Percentiles rank a stretch among this genome's conserved stretches.
Conservation (phyloP, 1,139 yeast genomes). For the Hansenula anomala region DNA sequence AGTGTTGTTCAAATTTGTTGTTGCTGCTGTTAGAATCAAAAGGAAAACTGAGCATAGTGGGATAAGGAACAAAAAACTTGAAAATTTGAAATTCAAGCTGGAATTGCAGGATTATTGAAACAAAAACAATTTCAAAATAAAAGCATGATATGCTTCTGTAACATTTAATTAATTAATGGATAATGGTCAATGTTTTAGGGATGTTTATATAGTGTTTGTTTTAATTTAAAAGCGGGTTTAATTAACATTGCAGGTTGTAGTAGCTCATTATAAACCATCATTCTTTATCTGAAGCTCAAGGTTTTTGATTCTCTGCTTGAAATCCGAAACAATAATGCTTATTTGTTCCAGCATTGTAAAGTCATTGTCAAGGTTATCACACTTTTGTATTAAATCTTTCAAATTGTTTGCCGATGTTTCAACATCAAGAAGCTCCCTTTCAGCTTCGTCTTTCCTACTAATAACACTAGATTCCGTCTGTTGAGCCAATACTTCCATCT, state of each 20-base stretch:
- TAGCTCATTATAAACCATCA: not conserved
- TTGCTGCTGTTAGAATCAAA: constrained; percentile 51
- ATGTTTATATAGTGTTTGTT: too few species aligned
- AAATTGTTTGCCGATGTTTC: constrained; percentile 41
- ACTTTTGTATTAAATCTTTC: constrained; percentile 38
- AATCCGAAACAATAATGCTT: constrained; percentile 40
- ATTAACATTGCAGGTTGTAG: too few species aligned
- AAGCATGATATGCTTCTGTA: too few species aligned
- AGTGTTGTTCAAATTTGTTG: constrained; percentile 44
- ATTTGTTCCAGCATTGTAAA: constrained; percentile 68
- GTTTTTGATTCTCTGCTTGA: constrained; percentile 27
- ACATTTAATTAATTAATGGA: too few species aligned
- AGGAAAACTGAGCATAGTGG: constrained; percentile 22
- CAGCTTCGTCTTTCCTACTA: constrained; percentile 24
- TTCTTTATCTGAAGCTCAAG: constrained; percentile 4
- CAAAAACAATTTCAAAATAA: too few species aligned
- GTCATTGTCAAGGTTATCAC: constrained; percentile 55
- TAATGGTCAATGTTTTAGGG: too few species aligned
- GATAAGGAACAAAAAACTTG: constrained; percentile 14
- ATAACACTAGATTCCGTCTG: constrained; percentile 31
- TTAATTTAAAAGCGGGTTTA: too few species aligned
- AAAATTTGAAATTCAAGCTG: constrained; percentile 7
- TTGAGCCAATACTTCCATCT: constrained; percentile 35
- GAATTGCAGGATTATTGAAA: constrained; percentile 7
- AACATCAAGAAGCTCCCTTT: constrained; percentile 31